Percentiles rank a stretch among this genome's conserved stretches.
Evolutionary conservation across 768 basidiomycete genomes (phyloP).

Genomic region (Mycena albidolilacea): DNA sequence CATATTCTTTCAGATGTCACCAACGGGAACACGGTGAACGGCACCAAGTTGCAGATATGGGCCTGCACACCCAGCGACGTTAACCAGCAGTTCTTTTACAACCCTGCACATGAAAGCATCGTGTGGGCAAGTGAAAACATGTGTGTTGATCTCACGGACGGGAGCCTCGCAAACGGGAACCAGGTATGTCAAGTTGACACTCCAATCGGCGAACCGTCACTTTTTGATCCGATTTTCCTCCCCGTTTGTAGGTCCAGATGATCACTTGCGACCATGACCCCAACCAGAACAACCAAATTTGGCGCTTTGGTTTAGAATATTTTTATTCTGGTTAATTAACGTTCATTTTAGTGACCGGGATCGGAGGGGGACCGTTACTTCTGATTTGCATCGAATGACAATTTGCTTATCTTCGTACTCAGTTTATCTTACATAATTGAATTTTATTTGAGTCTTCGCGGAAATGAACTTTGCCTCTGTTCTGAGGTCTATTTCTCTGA

Average conservation of each 20-base stretch:
- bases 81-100: constrained; percentile 36
- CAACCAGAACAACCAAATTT: not conserved
- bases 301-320: not conserved
- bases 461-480: not conserved
- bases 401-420: not conserved
- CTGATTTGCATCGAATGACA: not conserved
- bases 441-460: not conserved
- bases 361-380: not conserved
- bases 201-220: not conserved
- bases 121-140: constrained; percentile 28
- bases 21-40: constrained; percentile 40
- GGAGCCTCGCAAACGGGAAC: constrained; percentile 18
- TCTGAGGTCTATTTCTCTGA: too few relatives aligned
- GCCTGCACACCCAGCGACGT: constrained; percentile 38
- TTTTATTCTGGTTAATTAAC: not conserved
- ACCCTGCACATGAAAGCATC: constrained; percentile 9
- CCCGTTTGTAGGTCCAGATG: constrained; percentile 2
- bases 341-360: not conserved
- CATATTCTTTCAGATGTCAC: constrained; percentile 40
- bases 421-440: not conserved
- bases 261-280: not conserved
- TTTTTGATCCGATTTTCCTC: not conserved
- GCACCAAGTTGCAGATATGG: constrained; percentile 47
- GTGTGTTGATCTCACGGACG: constrained; percentile 33
- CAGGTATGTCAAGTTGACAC: constrained; percentile 8